Evolutionary conservation across 2,329 filamentous ascomycete genomes (phyloP).

Genomic region (Coniella lustricola): DNA sequence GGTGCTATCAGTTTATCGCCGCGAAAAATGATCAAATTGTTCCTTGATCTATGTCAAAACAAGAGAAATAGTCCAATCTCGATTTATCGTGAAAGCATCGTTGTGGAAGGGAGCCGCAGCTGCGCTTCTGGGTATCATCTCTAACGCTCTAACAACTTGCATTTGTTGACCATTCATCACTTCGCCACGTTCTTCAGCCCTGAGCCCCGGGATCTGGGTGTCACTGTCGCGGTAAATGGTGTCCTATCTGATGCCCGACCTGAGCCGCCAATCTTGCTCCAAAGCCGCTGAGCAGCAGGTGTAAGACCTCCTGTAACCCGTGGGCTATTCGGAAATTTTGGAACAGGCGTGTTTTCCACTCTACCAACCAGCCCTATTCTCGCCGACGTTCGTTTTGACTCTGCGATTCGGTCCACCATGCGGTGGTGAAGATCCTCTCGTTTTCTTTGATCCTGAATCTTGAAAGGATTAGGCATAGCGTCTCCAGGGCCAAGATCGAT

Average conservation of each 20-base stretch:
- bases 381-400: constrained; percentile 58
- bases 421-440: constrained; percentile 77
- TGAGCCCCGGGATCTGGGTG: constrained; percentile 31
- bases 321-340: constrained; percentile 62
- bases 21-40: not conserved
- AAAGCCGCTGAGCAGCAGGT: constrained; percentile 65
- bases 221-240: constrained; percentile 34
- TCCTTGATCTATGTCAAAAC: not conserved
- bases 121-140: constrained; percentile 14
- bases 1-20: no score
- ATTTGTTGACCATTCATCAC: constrained; percentile 13
- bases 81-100: not conserved
- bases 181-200: constrained; percentile 29
- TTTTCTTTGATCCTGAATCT: constrained; percentile 64
- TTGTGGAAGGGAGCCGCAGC: not conserved
- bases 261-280: constrained; percentile 50
- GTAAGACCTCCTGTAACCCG: constrained; percentile 54
- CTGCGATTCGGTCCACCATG: constrained; percentile 77
- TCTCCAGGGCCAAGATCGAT: constrained; percentile 54
- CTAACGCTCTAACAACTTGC: not conserved
- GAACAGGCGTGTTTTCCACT: constrained; percentile 53
- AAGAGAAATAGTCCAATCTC: no score
- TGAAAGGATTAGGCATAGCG: constrained; percentile 71
- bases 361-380: constrained; percentile 54
- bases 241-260: constrained; percentile 28